Percentiles rank a stretch among this genome's conserved stretches.
Evolutionary conservation across 2,329 filamentous ascomycete species (phyloP).

Genomic region (Nothophaeocryptopus gaeumannii): DNA sequence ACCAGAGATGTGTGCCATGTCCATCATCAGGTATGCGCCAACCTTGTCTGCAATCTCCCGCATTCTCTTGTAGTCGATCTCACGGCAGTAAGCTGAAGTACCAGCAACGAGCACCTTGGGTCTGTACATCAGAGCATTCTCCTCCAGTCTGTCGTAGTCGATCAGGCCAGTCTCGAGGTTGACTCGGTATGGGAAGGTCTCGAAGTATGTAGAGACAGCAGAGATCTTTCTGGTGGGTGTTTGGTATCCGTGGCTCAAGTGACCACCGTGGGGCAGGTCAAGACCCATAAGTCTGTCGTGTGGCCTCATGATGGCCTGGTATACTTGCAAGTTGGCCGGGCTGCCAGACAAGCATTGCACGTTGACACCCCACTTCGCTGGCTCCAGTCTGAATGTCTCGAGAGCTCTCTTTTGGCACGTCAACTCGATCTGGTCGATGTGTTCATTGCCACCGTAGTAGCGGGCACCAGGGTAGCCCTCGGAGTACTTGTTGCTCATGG

Average conservation of each 20-base stretch:
- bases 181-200: constrained; percentile 95
- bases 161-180: constrained; percentile 89
- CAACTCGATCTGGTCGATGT: constrained; percentile 94
- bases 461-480: constrained; percentile 97
- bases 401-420: constrained; percentile 94
- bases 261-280: constrained; percentile 92
- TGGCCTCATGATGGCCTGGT: constrained; percentile 86
- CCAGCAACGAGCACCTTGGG: constrained; percentile 95
- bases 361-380: constrained; percentile 95
- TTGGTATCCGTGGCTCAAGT: constrained; percentile 96
- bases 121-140: constrained; percentile 86
- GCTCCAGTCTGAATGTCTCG: constrained; percentile 81
- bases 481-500: constrained; percentile 96
- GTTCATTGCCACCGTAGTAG: constrained; percentile 99
- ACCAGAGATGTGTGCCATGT: constrained; percentile 99
- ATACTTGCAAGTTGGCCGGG: constrained; percentile 75
- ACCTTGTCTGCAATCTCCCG: constrained; percentile 91
- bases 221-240: constrained; percentile 82
- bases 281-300: constrained; percentile 97
- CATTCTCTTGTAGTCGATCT: constrained; percentile 97
- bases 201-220: constrained; percentile 96
- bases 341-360: constrained; percentile 88
- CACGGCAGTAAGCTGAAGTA: constrained; percentile 95
- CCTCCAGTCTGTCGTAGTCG: constrained; percentile 90
- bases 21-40: constrained; percentile 81